Conservation (phyloP, 2,329 filamentous ascomycete genomes). For the Calycina marina region DNA sequence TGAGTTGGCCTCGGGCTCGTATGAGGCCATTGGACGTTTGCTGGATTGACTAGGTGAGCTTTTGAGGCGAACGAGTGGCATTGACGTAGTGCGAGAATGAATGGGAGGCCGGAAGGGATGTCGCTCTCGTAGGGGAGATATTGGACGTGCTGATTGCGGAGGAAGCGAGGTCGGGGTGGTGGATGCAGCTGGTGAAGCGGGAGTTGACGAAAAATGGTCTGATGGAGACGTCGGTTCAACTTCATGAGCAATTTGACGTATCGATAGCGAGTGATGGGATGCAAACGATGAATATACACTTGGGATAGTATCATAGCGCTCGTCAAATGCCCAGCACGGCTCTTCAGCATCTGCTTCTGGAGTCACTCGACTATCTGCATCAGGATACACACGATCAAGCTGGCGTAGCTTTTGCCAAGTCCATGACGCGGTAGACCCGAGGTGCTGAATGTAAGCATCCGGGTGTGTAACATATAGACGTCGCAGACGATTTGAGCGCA, state of each 20-base stretch:
- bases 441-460: conserved; percentile 58
- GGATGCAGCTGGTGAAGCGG: conserved; percentile 14
- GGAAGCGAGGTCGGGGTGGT: conserved; percentile 16
- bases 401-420: conserved; percentile 56
- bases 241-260: conserved; percentile 26
- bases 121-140: conserved; percentile 16
- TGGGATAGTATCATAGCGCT: conserved; percentile 2
- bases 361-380: conserved; percentile 31
- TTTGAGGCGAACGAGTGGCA: conserved; percentile 28
- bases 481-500: conserved; percentile 45
- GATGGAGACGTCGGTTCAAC: conserved; percentile 16
- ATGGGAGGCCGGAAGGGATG: conserved; percentile 28
- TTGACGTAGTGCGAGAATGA: conserved; percentile 36
- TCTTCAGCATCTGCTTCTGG: conserved; percentile 48
- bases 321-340: conserved; percentile 53
- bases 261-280: conserved; percentile 26
- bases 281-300: conserved; percentile 21
- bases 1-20: conserved; percentile 21
- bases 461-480: conserved; percentile 64
- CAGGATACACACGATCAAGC: conserved; percentile 40
- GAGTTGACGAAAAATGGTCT: conserved; percentile 20
- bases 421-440: conserved; percentile 32
- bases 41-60: conserved; percentile 24
- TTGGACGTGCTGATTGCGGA: conserved; percentile 4
- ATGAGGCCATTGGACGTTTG: conserved; percentile 33